These are phyloP conservation scores for Zea mays DNA, from an alignment of 176 grass and related monocot genomes.

Conservation along the genomic window DNA sequence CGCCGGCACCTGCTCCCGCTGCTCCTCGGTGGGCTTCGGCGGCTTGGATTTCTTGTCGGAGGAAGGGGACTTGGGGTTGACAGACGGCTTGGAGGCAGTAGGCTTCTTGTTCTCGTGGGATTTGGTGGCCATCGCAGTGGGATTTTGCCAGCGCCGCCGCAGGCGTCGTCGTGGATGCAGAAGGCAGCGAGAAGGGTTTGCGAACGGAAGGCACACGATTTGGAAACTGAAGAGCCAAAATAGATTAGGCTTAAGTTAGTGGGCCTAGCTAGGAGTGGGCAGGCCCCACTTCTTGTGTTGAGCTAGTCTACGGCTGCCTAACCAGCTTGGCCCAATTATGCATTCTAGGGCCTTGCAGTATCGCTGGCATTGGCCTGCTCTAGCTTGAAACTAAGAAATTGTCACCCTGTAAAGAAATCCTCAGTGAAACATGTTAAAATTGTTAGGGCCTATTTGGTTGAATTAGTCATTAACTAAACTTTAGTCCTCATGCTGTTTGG, in stretches of 20 bases:
- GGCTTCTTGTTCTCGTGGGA: slow-evolving; percentile 37
- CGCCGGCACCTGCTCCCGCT: background rate
- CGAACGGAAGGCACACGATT: background rate
- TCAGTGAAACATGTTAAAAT: too few species aligned
- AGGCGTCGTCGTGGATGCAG: background rate
- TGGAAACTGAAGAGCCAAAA: background rate
- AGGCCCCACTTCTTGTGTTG: background rate
- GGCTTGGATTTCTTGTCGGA: slow-evolving; percentile 29
- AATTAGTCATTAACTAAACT: too few species aligned
- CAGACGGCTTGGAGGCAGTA: slow-evolving; percentile 1
- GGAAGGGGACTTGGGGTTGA: slow-evolving; percentile 3
- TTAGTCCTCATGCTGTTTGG: too few species aligned
- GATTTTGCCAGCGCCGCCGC: slow-evolving; percentile 15
- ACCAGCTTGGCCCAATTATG: background rate
- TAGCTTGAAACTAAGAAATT: background rate
- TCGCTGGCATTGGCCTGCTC: background rate
- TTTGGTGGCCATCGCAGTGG: slow-evolving; percentile 37
- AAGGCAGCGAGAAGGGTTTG: slow-evolving; percentile 35
- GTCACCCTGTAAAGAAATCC: too few species aligned
- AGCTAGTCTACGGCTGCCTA: background rate
- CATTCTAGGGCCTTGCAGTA: background rate
- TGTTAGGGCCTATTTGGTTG: too few species aligned
- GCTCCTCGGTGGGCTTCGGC: slow-evolving; percentile 8
- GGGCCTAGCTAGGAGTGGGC: background rate
- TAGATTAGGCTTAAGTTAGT: background rate